These are phyloP conservation scores for Vitis riparia DNA, from an alignment of 164 flowering plant species.

Conservation along the genomic window DNA sequence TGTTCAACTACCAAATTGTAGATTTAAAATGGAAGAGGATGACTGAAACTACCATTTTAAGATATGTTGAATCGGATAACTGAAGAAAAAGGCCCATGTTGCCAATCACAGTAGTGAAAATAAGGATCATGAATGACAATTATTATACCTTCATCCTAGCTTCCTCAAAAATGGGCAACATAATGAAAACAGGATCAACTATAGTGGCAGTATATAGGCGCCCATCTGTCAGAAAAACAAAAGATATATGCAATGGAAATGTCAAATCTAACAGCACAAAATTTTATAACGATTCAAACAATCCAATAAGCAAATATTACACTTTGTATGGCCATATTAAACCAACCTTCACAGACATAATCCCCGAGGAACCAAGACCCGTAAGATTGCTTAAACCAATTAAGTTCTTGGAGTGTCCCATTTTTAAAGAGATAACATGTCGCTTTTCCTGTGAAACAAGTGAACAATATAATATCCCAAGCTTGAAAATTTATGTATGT, in stretches of 20 bases:
- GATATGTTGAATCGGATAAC: no score
- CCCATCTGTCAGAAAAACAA: constrained; percentile 53
- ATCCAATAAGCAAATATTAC: not conserved
- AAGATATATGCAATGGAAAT: not conserved
- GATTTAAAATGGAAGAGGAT: no score
- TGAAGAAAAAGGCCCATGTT: no score
- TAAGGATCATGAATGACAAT: not conserved
- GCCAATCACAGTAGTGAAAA: not conserved
- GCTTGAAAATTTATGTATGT: not conserved
- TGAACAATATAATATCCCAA: constrained; percentile 5
- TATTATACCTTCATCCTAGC: constrained; percentile 89
- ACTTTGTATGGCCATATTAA: not conserved
- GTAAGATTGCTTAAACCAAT: constrained; percentile 85
- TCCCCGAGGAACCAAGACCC: constrained; percentile 93
- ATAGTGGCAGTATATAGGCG: constrained; percentile 79
- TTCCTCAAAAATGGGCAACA: constrained; percentile 90
- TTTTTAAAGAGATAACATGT: constrained; percentile 51
- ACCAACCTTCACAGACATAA: constrained; percentile 77
- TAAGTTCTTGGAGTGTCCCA: constrained; percentile 72
- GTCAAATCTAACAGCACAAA: no score
- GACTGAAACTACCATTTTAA: no score
- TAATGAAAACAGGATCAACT: constrained; percentile 86
- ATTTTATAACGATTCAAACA: not conserved
- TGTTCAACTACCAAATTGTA: no score
- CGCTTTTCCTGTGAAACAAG: constrained; percentile 43